Evolutionary conservation across 768 basidiomycete species (phyloP).

Genomic region (Agrocybe praecox): DNA sequence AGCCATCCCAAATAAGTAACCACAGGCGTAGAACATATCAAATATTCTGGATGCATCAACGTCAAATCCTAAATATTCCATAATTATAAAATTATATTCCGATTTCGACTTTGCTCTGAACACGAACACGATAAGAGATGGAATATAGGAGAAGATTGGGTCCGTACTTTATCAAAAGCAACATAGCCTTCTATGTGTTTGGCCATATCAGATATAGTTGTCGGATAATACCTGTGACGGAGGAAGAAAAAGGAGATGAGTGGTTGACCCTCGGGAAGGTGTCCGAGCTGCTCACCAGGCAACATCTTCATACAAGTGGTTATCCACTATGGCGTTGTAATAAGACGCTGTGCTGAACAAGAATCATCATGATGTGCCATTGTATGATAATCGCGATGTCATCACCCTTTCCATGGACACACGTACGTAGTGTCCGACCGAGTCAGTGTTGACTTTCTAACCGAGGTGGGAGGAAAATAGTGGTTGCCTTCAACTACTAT

Average conservation of each 20-base stretch:
- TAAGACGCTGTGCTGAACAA: conserved; percentile 59
- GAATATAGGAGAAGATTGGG: background rate
- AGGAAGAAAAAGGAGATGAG: background rate
- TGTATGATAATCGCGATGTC: background rate
- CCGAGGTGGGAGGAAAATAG: conserved; percentile 67
- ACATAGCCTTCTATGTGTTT: conserved; percentile 65
- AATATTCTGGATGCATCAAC: too few relatives aligned
- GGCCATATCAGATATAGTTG: conserved; percentile 53
- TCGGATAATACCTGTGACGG: conserved; percentile 80
- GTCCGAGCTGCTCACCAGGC: conserved; percentile 58
- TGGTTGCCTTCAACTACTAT: conserved; percentile 67
- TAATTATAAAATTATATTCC: conserved; percentile 1
- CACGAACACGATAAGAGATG: background rate
- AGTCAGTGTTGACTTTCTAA: conserved; percentile 47
- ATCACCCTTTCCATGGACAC: conserved; percentile 77
- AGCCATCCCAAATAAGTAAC: too few relatives aligned
- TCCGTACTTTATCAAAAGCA: conserved; percentile 75
- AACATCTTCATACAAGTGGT: conserved; percentile 51
- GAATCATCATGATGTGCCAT: background rate
- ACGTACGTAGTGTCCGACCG: conserved; percentile 50
- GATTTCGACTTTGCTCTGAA: conserved; percentile 41
- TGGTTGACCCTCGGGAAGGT: background rate
- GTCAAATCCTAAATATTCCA: too few relatives aligned
- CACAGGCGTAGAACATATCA: too few relatives aligned
- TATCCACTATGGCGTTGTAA: conserved; percentile 57